Evolutionary conservation across 83 land plant genomes (phyloP), one percentile per base, ranked within the genome.

Genomic region (Picea abies): DNA sequence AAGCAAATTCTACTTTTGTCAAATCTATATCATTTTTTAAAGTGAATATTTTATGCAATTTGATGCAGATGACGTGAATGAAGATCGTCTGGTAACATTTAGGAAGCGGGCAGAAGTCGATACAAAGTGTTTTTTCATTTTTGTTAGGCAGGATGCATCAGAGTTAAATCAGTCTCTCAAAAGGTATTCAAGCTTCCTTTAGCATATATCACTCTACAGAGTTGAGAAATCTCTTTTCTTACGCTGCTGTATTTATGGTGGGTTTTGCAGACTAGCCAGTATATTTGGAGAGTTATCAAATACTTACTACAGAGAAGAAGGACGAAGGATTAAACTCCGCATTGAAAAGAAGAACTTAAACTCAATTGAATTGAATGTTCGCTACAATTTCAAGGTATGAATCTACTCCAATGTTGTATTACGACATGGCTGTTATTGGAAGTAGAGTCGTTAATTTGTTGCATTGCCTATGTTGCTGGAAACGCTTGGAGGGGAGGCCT

Each of bases 91-190:
- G 68, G 66, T 85, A 73, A 92, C 99, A 64, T 82, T 98, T 79
- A 87, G 97, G 70, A 98, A 94, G 79, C 97, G 97, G 86, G 96
- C 99, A 80, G 99, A 98, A 86, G 70, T 98, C 49, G 99, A 98
- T 75, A 47, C 94, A 20, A 96, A 94, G 60, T 56, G 88, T 75
- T 81, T 96, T 80, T 25, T 96, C 41, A 64, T 80, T 47, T 89
- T 96, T 66, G 76, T 80, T 22, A 88, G 84, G 11, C 88, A 94
- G 56, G 91, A 94, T 77, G 85, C 85, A 61, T 67, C 88, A 17
- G 94, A 94, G 67, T 81, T 87, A 71, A 92, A 89, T 71, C 89
- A 90, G 49, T 98, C 99, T 73, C 94, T 98, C 58, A 80, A 63
- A 56, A 98, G 99, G 99, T 84, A 79, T 60, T 63, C 29, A 0